These are phyloP conservation scores for Xylona heveae DNA, from an alignment of 495 filamentous ascomycete species.

Conservation along the genomic window DNA sequence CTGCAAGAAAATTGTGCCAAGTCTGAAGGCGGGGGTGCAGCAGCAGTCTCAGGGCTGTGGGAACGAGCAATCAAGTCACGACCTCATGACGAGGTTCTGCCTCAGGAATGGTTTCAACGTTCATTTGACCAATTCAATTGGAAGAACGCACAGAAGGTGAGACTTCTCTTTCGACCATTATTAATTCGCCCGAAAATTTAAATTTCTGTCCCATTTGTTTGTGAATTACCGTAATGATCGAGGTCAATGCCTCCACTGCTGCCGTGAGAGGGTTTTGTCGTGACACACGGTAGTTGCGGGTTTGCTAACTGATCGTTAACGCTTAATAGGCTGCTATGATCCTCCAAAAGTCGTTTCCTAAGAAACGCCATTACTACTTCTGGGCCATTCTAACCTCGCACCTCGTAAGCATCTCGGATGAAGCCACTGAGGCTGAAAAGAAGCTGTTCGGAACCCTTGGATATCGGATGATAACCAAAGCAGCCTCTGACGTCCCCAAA, in stretches of 20 bases:
- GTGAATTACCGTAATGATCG: not conserved
- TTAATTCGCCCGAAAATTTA: too few species aligned
- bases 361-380: slow-evolving; percentile 32
- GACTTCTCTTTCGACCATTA: too few species aligned
- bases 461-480: slow-evolving; percentile 36
- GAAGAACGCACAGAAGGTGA: slow-evolving; percentile 35
- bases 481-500: slow-evolving; percentile 26
- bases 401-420: slow-evolving; percentile 11
- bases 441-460: slow-evolving; percentile 35
- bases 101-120: slow-evolving; percentile 29
- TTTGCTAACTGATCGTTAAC: too few species aligned
- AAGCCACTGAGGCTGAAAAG: slow-evolving; percentile 21
- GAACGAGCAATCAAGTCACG: slow-evolving; percentile 30
- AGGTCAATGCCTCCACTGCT: not conserved
- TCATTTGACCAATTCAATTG: slow-evolving; percentile 27
- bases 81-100: slow-evolving; percentile 27
- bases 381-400: slow-evolving; percentile 30
- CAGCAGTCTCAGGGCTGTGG: slow-evolving; percentile 22
- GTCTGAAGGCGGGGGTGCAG: not conserved
- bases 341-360: slow-evolving; percentile 34
- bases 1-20: slow-evolving; percentile 16
- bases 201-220: slow-evolving; percentile 1
- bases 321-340: slow-evolving; percentile 30
- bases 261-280: too few species aligned
- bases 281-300: too few species aligned